A percentile compares a stretch with the other conserved stretches of the same genome.
Evolutionary conservation across 2,329 filamentous ascomycete genomes (phyloP).

Genomic region (Aphanoascus verrucosus): DNA sequence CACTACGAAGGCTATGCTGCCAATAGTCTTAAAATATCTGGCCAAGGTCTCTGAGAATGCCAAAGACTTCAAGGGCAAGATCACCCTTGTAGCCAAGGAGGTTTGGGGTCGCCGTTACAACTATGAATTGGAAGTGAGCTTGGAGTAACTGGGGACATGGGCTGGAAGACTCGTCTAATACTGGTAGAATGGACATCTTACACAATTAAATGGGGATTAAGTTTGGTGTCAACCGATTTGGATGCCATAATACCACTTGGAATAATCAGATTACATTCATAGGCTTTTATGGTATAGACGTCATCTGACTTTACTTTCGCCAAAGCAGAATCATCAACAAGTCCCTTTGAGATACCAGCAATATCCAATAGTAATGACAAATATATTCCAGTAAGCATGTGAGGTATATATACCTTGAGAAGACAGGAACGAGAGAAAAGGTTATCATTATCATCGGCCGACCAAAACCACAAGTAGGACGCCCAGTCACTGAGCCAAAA

Average conservation of each 20-base stretch:
- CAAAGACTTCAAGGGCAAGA: background rate
- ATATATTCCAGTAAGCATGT: background rate
- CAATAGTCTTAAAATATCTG: slow-evolving; percentile 9
- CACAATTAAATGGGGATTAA: too few relatives aligned
- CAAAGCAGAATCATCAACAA: too few relatives aligned
- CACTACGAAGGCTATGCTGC: slow-evolving; percentile 8
- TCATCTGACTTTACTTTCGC: too few relatives aligned
- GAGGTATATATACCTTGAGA: background rate
- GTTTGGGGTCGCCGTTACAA: too few relatives aligned
- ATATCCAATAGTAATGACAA: background rate
- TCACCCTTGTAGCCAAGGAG: background rate
- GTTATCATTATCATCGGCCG: background rate
- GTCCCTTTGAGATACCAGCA: too few relatives aligned
- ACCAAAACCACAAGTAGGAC: background rate
- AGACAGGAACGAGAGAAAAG: background rate
- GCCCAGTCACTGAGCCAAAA: background rate
- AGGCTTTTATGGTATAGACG: too few relatives aligned
- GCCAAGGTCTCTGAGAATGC: background rate
- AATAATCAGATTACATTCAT: background rate
- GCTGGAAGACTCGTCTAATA: too few relatives aligned
- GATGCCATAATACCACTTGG: too few relatives aligned
- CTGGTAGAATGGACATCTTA: too few relatives aligned
- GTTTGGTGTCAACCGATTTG: too few relatives aligned
- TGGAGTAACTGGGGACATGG: too few relatives aligned
- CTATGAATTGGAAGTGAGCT: too few relatives aligned